Conservation (phyloP, 2,329 filamentous ascomycete genomes). For the Pseudogymnoascus sp. region DNA sequence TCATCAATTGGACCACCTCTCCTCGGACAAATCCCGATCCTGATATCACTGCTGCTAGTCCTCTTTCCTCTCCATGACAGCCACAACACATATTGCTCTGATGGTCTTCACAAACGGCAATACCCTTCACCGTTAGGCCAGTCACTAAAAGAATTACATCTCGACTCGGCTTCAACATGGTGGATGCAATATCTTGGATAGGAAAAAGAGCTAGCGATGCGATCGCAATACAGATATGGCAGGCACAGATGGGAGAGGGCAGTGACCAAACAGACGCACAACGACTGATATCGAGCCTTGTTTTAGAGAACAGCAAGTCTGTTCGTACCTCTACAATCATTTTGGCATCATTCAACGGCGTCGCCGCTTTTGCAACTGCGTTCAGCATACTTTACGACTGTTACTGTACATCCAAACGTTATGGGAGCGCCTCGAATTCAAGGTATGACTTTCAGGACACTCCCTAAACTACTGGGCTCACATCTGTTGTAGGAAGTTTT, state of each 20-base stretch:
- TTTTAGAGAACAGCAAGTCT: slow-evolving; percentile 38
- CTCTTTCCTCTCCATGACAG: neutral
- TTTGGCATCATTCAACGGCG: slow-evolving; percentile 51
- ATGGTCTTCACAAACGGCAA: neutral
- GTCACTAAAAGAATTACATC: neutral
- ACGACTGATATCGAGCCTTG: slow-evolving; percentile 23
- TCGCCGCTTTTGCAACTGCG: slow-evolving; percentile 48
- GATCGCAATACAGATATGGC: slow-evolving; percentile 3
- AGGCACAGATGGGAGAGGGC: neutral
- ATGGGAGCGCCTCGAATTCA: slow-evolving; percentile 26
- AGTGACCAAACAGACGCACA: neutral
- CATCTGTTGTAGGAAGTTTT: slow-evolving; percentile 24
- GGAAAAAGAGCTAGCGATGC: neutral
- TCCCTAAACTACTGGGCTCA: neutral
- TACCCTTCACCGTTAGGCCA: slow-evolving; percentile 2
- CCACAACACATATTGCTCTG: slow-evolving; percentile 1
- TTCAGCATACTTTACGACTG: slow-evolving; percentile 48
- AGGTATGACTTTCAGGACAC: slow-evolving; percentile 32
- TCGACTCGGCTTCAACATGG: slow-evolving; percentile 6
- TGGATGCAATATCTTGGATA: neutral
- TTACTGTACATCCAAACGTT: slow-evolving; percentile 27
- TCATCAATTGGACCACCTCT: neutral
- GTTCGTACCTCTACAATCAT: slow-evolving; percentile 54
- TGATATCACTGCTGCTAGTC: neutral
- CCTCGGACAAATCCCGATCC: neutral